Base-by-base conservation (phyloP, 352 stramenopile genomes). In the Globisporangium orthogonon region DNA sequence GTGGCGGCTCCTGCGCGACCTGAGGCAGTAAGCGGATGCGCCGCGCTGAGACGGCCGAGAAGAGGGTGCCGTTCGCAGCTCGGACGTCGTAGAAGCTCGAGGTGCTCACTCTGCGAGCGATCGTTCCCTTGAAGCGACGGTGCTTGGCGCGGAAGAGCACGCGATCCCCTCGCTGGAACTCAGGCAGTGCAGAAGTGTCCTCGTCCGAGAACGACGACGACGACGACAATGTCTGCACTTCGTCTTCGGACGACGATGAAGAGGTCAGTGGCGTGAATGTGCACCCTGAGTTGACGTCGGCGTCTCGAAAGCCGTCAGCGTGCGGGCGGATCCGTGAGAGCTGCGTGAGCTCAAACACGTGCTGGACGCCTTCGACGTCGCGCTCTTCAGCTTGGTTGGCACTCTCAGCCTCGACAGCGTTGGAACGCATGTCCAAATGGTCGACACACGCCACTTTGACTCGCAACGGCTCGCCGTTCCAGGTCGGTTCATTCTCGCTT, bases 61-160 rank as follows among this genome's bases (percentile, higher is more conserved):
- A 75, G 23, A 76, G 60, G 18, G 31, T 80, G 7, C 75, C 67
- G 29, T 83, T 85, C 28, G 69, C 66, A 39, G 69, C 66, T 7
- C 66, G 60, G 29, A 88, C 63, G 51, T 79, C 71, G 65, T 88
- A 88, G 52, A 88, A 85, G 56, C 74, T 71, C 28, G 78, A 80
- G 40, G 31, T 48, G 1, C 54, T 52, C 41, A 88, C 73, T 17
- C 74, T 74, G 17, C 64, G 67, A 1, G 60, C 50, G 37, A 86
- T 58, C 15, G 44, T 71, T 17, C 75, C 75, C 44, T 64, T 60
- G 31, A 78, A 70, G 56, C 69, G 74, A 0, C 67, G 71, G 14
- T 54, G 51, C 33, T 60, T 69, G 1, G 62, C 66, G 13, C 69
- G 58, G 31, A 88, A 84, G n/a, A 81, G 52, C 13, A 88, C 73